Conservation (phyloP, 2,329 filamentous ascomycete genomes). For the Alternaria triticimaculans region DNA sequence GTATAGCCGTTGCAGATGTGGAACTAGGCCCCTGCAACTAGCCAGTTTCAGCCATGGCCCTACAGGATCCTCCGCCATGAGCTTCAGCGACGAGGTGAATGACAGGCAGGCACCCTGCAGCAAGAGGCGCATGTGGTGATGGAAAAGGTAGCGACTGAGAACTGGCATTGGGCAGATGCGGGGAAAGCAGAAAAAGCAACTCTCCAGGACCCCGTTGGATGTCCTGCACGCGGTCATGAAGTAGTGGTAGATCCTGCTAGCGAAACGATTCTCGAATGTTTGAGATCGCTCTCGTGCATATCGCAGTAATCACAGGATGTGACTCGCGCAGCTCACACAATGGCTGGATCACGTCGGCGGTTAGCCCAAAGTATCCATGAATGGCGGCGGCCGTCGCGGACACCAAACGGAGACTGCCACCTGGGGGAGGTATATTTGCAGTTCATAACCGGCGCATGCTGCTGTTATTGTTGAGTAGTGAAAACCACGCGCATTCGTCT, state of each 20-base stretch:
- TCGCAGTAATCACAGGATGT: conserved; percentile 35
- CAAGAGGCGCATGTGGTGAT: neutral
- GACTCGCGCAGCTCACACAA: conserved; percentile 33
- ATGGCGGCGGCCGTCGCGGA: conserved; percentile 17
- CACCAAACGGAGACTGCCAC: conserved; percentile 15
- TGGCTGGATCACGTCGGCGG: conserved; percentile 31
- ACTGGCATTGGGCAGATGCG: conserved; percentile 3
- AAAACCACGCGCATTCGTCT: neutral
- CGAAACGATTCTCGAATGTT: conserved; percentile 18
- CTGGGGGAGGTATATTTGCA: conserved; percentile 16
- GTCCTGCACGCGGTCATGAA: neutral
- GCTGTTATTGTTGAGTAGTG: neutral
- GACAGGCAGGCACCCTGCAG: conserved; percentile 5
- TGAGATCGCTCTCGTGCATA: conserved; percentile 21
- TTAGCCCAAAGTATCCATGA: conserved; percentile 19
- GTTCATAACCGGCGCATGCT: neutral
- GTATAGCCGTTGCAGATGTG: conserved; percentile 46
- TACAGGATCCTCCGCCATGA: conserved; percentile 29
- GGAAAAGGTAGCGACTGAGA: neutral
- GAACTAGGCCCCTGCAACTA: conserved; percentile 41
- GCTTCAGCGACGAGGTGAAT: conserved; percentile 2
- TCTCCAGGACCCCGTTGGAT: neutral
- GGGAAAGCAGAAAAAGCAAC: conserved; percentile 1
- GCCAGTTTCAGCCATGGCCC: conserved; percentile 43
- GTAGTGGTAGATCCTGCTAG: conserved; percentile 2